phyloP scores from a whole-genome alignment of 176 grass and related monocot species.

The Juncus inflexus region DNA sequence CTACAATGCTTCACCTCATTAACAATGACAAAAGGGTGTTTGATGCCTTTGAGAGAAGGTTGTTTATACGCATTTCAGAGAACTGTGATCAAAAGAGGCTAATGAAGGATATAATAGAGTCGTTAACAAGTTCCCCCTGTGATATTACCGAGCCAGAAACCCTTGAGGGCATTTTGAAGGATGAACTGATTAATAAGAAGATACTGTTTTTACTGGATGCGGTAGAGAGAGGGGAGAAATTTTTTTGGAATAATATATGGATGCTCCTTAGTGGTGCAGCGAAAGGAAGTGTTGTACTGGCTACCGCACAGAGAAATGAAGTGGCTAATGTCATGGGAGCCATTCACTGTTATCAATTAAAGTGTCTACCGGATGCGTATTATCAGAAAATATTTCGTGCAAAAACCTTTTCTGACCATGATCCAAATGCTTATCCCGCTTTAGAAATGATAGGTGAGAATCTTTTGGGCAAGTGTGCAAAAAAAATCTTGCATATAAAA shows the following conservation, averaged over 20 bases:
- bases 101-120: slow-evolving; percentile 15
- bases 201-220: slow-evolving; percentile 21
- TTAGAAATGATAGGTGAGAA: background rate
- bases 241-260: background rate
- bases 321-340: background rate
- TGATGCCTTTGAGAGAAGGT: background rate
- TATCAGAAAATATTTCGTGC: slow-evolving; percentile 1
- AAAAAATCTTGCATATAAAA: slow-evolving; percentile 19
- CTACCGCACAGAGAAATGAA: background rate
- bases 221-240: slow-evolving; percentile 12
- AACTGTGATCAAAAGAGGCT: slow-evolving; percentile 13
- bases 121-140: background rate
- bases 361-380: slow-evolving; percentile 12
- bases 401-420: background rate
- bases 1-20: background rate
- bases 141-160: background rate
- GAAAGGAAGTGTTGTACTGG: slow-evolving; percentile 24
- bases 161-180: slow-evolving; percentile 4
- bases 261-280: background rate
- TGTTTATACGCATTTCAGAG: background rate
- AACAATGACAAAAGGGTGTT: background rate
- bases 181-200: slow-evolving; percentile 1
- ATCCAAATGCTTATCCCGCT: background rate
- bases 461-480: slow-evolving; percentile 1
- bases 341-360: slow-evolving; percentile 4